Percentiles rank a stretch among this genome's conserved stretches.
phyloP scores from a whole-genome alignment of 1,284 basidiomycete genomes.

The Marasmius fiardii region DNA sequence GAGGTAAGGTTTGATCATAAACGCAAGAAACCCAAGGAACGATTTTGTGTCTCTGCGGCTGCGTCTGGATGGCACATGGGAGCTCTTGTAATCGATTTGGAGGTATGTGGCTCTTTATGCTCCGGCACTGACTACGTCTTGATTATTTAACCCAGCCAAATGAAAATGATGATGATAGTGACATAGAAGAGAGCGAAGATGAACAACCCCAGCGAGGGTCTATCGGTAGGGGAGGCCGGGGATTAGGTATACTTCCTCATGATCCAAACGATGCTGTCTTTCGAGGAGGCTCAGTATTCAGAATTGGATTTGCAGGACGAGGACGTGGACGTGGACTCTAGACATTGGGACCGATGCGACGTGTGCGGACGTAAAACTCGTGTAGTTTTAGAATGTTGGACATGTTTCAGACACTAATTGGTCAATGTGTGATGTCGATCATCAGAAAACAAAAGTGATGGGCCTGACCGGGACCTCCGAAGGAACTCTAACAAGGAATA shows the following conservation, averaged over 20 bases:
- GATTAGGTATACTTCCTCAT: conserved; percentile 2
- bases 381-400: no score
- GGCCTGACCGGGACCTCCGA: conserved; percentile 69
- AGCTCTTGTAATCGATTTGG: conserved; percentile 78
- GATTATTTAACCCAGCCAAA: conserved; percentile 16
- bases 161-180: conserved; percentile 25
- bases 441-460: conserved; percentile 21
- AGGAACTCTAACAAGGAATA: conserved; percentile 51
- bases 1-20: conserved; percentile 69
- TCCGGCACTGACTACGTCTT: not conserved
- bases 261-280: not conserved
- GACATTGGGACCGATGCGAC: no score
- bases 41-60: conserved; percentile 75
- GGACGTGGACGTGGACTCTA: conserved; percentile 13
- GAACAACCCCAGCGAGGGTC: not conserved
- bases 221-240: not conserved
- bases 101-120: conserved; percentile 36
- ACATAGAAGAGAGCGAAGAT: conserved; percentile 11
- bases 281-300: conserved; percentile 24
- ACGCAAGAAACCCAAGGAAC: conserved; percentile 43
- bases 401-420: no score
- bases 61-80: conserved; percentile 89
- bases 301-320: conserved; percentile 33
- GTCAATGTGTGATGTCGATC: no score
- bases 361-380: no score